phyloP scores from a whole-genome alignment of 73 alveolate genomes.

The Paramecium sonneborni region DNA sequence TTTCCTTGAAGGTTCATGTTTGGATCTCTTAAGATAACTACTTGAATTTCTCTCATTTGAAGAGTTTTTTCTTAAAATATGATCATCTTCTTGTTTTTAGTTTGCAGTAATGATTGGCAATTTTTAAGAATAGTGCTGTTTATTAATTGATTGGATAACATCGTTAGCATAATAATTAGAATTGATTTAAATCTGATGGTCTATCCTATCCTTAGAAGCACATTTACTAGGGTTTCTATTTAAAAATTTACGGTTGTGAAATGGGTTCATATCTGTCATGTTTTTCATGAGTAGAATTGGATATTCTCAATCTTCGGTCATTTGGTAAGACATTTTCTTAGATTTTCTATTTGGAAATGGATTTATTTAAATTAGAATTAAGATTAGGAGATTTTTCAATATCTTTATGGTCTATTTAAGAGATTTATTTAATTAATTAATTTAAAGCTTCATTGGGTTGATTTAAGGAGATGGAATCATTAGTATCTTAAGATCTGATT shows the following conservation, averaged over 20 bases:
- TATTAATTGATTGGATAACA: constrained; percentile 17
- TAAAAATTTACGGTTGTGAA: not conserved
- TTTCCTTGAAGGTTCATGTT: not conserved
- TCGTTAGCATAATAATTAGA: constrained; percentile 35
- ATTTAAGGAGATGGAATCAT: not conserved
- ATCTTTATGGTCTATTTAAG: not conserved
- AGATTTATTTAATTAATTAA: not conserved
- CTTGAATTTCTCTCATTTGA: not conserved
- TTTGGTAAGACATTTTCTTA: not conserved
- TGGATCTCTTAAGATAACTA: not conserved
- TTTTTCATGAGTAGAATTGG: constrained; percentile 34
- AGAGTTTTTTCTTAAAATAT: not conserved
- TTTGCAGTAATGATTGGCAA: not conserved
- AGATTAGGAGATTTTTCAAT: not conserved
- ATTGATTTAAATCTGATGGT: not conserved
- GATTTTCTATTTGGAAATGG: not conserved
- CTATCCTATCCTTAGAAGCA: not conserved
- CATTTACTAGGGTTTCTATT: not conserved
- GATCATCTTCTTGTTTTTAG: not conserved
- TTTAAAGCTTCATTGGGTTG: constrained; percentile 22
- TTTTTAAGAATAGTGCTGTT: constrained; percentile 12
- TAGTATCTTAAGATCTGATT: not conserved
- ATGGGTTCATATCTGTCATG: constrained; percentile 1
- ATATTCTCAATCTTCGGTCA: not conserved
- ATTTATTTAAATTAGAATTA: not conserved